Percentiles rank a stretch among this genome's conserved stretches.
Evolutionary conservation across 2,329 filamentous ascomycete genomes (phyloP).

Genomic region (Tolypocladium endophyticum): DNA sequence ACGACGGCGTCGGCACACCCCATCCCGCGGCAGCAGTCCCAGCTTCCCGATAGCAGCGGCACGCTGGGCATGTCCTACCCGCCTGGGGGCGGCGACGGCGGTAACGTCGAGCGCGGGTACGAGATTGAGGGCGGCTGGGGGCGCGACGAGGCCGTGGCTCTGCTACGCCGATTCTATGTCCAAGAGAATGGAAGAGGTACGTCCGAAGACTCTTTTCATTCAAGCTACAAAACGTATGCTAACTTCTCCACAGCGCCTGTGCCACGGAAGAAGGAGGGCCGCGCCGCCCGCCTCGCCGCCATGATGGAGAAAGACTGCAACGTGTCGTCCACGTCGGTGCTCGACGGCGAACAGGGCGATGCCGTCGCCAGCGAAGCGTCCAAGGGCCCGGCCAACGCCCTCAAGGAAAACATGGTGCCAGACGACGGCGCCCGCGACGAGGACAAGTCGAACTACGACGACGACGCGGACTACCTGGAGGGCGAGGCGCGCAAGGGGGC

Average conservation of each 20-base stretch:
- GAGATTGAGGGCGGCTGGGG: conserved; percentile 80
- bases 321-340: neutral
- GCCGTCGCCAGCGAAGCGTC: neutral
- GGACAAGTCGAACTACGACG: neutral
- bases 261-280: conserved; percentile 44
- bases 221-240: neutral
- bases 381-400: neutral
- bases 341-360: neutral
- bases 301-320: conserved; percentile 35
- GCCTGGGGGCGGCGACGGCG: conserved; percentile 40
- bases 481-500: conserved; percentile 1
- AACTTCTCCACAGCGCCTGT: conserved; percentile 30
- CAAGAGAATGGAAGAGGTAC: conserved; percentile 91
- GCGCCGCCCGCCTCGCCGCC: conserved; percentile 40
- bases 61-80: conserved; percentile 26
- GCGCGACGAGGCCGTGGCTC: conserved; percentile 83
- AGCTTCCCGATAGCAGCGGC: conserved; percentile 24
- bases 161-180: conserved; percentile 90
- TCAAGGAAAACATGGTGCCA: neutral
- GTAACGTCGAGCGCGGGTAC: conserved; percentile 67
- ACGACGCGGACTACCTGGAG: conserved; percentile 1
- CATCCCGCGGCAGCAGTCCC: conserved; percentile 22
- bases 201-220: conserved; percentile 7
- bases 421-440: neutral
- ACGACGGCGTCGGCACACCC: conserved; percentile 30